Evolutionary conservation across 805 yeast species (phyloP), one percentile per base, ranked within the genome.

Genomic region (Teunomyces funiuensis): DNA sequence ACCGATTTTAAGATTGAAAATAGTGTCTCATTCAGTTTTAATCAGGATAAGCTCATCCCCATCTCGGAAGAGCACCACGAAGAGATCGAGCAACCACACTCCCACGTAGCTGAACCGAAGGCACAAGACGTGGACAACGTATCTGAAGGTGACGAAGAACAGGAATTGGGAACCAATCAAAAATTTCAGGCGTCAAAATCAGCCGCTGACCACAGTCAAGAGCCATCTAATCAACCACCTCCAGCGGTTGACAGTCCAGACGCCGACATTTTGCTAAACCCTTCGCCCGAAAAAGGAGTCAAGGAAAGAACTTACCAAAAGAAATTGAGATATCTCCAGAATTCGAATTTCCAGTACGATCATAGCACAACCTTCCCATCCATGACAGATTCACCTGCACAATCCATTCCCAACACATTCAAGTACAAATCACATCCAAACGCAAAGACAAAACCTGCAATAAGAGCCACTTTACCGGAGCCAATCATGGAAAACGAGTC

Each of bases 341-440:
- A 67, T 39, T 27, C 48, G 2, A 65, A 61, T 6, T 69, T 68
- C 46, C 53, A 54, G 19, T 50, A 45, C 22, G 58, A 54, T 17
- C 49, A 20, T 22, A 33, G 28, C 19, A 16, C 37, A 7, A 11
- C 18, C 9, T 22, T 14, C 6, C 27, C 27, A 4, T 33, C 28
- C 13, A 15, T 22, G 7, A n/a, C 19, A 9, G 27, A 23, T 9
- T 25, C 37, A 10, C 56, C 52, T 3, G 33, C 56, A 1, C 47
- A 46, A 5, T 66, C 73, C 1, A 65, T 66, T 15, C 74, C 76
- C 16, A 70, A 70, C 42, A 70, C 76, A 1, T 70, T 70, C 58
- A 65, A 68, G 44, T 63, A 69, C 43, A 70, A 69, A 47, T 61
- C 70, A n/a, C 71, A 67, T 45, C 74, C 74, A 5, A 70, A 69